Evolutionary conservation across 2,329 filamentous ascomycete genomes (phyloP).

Genomic region (Colletotrichum sp.): DNA sequence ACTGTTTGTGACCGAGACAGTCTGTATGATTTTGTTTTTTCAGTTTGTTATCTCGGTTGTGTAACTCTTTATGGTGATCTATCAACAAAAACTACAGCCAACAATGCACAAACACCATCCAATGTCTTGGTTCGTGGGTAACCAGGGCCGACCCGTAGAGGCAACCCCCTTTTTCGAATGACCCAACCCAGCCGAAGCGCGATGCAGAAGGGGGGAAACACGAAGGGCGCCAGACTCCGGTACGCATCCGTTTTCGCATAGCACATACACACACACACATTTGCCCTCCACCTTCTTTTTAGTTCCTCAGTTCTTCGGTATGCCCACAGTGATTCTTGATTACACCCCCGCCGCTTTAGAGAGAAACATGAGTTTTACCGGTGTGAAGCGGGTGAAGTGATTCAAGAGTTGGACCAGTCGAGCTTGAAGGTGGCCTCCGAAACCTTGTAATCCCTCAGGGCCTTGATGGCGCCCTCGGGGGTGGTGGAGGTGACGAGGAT

Average conservation of each 20-base stretch:
- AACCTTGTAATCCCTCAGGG: slow-evolving; percentile 76
- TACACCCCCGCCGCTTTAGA: neutral
- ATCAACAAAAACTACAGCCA: slow-evolving; percentile 1
- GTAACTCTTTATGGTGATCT: slow-evolving; percentile 15
- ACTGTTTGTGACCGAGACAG: neutral
- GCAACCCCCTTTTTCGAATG: neutral
- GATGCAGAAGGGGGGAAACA: slow-evolving; percentile 3
- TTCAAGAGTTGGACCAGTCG: slow-evolving; percentile 69
- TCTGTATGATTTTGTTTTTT: neutral
- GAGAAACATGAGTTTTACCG: neutral
- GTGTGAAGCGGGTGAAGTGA: neutral
- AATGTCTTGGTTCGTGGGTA: neutral
- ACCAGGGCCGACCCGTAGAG: neutral
- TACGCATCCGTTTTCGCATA: slow-evolving; percentile 8
- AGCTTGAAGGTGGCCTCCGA: slow-evolving; percentile 79
- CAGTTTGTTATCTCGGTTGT: slow-evolving; percentile 5
- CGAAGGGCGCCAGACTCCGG: slow-evolving; percentile 16
- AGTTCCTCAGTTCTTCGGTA: neutral
- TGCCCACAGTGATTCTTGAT: neutral
- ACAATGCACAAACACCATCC: slow-evolving; percentile 1
- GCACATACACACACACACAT: neutral
- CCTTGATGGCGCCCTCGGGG: slow-evolving; percentile 73
- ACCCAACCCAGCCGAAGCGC: neutral
- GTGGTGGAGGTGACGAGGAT: slow-evolving; percentile 81
- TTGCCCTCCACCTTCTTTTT: neutral